These are phyloP conservation scores for Paecilomyces dactylethromorphus DNA, from an alignment of 2,329 filamentous ascomycete species.

Conservation along the genomic window DNA sequence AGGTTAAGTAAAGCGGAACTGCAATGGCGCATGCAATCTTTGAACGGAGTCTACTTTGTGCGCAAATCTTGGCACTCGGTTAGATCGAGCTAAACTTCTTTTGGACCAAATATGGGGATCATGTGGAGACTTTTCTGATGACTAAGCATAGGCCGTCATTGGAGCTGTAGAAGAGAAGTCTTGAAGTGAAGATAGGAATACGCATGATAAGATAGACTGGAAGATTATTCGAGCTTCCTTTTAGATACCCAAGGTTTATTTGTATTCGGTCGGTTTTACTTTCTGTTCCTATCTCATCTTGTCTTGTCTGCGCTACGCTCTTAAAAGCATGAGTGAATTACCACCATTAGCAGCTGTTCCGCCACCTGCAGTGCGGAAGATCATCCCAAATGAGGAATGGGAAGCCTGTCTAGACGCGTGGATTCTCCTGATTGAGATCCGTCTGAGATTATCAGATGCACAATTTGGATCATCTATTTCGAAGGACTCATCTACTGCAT, in stretches of 20 bases:
- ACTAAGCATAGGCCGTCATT: slow-evolving; percentile 5
- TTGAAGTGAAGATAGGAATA: slow-evolving; percentile 10
- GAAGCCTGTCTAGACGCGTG: slow-evolving; percentile 69
- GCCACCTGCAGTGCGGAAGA: slow-evolving; percentile 57
- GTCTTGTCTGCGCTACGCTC: background rate
- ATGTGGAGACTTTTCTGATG: background rate
- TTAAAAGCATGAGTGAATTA: slow-evolving; percentile 46
- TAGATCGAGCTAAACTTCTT: slow-evolving; percentile 20
- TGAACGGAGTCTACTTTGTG: slow-evolving; percentile 1
- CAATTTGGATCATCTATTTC: slow-evolving; percentile 48
- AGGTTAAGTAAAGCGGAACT: background rate
- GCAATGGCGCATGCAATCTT: background rate
- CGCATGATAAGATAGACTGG: background rate
- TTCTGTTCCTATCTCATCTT: background rate
- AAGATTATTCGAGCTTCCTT: background rate
- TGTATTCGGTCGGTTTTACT: background rate
- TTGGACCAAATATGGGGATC: background rate
- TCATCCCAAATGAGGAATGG: slow-evolving; percentile 68
- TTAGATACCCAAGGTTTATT: background rate
- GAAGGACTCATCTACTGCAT: slow-evolving; percentile 52
- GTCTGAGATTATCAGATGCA: slow-evolving; percentile 53
- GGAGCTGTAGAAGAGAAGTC: slow-evolving; percentile 19
- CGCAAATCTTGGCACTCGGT: slow-evolving; percentile 18
- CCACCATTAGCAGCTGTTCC: slow-evolving; percentile 77
- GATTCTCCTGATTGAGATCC: slow-evolving; percentile 59